Conservation (phyloP, 2,329 filamentous ascomycete species). For the Paracamarosporium sp. region DNA sequence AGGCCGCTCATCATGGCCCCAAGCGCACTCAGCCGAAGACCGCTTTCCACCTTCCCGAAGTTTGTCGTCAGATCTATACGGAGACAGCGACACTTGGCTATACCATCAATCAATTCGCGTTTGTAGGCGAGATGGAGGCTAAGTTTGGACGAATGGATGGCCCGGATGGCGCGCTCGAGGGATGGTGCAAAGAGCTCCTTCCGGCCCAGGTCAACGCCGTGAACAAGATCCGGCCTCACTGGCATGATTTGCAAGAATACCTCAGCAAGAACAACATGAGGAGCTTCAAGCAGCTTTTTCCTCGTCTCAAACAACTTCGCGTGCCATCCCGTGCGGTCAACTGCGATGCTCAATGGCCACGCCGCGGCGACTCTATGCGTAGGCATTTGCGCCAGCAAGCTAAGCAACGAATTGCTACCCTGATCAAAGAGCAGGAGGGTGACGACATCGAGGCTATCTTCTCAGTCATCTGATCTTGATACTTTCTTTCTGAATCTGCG, state of each 20-base stretch:
- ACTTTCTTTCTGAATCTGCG: no score
- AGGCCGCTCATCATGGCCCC: background rate
- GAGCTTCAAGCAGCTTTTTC: slow-evolving; percentile 6
- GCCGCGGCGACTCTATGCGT: slow-evolving; percentile 4
- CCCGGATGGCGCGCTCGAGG: slow-evolving; percentile 12
- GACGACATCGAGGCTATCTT: slow-evolving; percentile 9
- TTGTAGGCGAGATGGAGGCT: background rate
- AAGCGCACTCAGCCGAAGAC: slow-evolving; percentile 2
- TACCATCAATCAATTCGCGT: slow-evolving; percentile 13
- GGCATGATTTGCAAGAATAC: slow-evolving; percentile 4
- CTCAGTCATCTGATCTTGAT: background rate
- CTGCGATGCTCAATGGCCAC: background rate
- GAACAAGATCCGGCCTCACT: slow-evolving; percentile 10
- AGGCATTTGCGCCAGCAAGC: background rate
- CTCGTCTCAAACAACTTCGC: slow-evolving; percentile 1
- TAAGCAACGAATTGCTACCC: background rate
- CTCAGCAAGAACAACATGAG: background rate
- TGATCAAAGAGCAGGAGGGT: slow-evolving; percentile 12
- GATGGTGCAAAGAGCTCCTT: slow-evolving; percentile 4
- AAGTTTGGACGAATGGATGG: slow-evolving; percentile 7
- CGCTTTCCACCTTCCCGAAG: slow-evolving; percentile 15
- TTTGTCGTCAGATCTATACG: slow-evolving; percentile 19
- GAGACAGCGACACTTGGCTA: slow-evolving; percentile 21
- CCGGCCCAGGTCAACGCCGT: slow-evolving; percentile 9
- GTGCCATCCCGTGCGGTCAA: slow-evolving; percentile 6